Evolutionary conservation across 139 green algal species (phyloP).

Genomic region (Yamagishiella unicocca): DNA sequence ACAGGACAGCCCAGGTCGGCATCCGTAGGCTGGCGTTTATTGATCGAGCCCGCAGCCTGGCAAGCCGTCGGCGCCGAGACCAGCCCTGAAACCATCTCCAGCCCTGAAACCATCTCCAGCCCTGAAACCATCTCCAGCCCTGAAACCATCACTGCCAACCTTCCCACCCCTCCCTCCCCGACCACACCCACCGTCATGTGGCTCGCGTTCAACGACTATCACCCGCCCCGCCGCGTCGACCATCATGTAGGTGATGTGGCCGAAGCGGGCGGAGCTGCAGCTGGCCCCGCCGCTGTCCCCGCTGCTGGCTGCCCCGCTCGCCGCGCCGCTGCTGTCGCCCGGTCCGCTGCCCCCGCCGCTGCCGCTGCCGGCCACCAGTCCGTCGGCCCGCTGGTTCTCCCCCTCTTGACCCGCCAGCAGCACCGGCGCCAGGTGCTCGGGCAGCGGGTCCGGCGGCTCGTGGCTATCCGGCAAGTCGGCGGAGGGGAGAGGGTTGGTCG

Average conservation of each 20-base stretch:
- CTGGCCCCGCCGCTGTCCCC: not conserved
- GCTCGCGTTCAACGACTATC: not conserved
- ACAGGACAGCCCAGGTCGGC: no score
- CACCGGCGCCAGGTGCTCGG: not conserved
- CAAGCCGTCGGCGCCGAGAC: no score
- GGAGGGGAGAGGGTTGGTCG: not conserved
- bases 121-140: no score
- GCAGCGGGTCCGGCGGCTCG: not conserved
- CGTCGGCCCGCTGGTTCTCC: not conserved
- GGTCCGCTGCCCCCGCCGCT: not conserved
- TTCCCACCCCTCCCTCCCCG: no score
- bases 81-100: no score
- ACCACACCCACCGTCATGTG: not conserved
- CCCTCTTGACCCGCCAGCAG: conserved; percentile 11
- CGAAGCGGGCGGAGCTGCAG: not conserved
- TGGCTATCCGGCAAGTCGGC: not conserved
- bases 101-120: no score
- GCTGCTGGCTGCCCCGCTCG: not conserved
- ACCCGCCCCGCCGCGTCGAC: not conserved
- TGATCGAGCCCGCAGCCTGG: no score
- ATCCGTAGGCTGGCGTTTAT: no score
- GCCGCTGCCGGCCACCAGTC: not conserved
- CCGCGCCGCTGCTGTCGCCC: not conserved
- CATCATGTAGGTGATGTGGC: not conserved
- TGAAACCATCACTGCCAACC: no score